Conservation (phyloP, 2,329 filamentous ascomycete genomes). For the Nemania sp. region DNA sequence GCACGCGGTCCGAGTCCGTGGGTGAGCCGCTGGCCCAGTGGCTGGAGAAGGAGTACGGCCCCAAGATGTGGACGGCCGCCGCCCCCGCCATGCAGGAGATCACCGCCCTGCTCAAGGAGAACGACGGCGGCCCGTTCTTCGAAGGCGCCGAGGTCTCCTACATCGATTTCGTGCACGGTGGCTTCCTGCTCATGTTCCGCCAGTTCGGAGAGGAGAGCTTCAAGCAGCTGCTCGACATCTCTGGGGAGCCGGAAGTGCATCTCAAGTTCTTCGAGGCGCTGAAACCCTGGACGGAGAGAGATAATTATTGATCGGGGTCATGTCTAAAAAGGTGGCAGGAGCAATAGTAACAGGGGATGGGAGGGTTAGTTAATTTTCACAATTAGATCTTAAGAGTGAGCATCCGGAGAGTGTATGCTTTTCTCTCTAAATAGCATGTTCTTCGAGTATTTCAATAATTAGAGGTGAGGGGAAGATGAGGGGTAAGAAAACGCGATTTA, state of each 20-base stretch:
- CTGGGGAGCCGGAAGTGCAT: conserved; percentile 45
- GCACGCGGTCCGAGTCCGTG: conserved; percentile 51
- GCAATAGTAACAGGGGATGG: no score
- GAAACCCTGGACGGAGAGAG: conserved; percentile 47
- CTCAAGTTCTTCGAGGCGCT: conserved; percentile 45
- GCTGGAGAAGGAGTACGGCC: conserved; percentile 51
- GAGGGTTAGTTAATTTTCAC: neutral
- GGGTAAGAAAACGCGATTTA: no score
- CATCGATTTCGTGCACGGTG: conserved; percentile 61
- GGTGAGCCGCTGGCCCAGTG: conserved; percentile 59
- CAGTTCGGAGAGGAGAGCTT: conserved; percentile 42
- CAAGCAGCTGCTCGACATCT: conserved; percentile 42
- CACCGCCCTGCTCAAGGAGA: conserved; percentile 56
- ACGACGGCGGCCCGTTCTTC: conserved; percentile 62
- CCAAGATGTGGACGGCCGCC: conserved; percentile 51
- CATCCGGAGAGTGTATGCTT: no score
- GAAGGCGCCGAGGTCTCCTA: conserved; percentile 58
- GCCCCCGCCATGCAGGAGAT: conserved; percentile 42
- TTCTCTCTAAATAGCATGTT: no score
- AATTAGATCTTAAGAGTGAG: no score
- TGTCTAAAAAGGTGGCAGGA: neutral
- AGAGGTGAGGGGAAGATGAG: no score
- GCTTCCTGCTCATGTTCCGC: conserved; percentile 43
- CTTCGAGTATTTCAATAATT: no score
- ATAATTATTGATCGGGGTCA: conserved; percentile 38